These are phyloP conservation scores for Luffa acutangula DNA, from an alignment of 306 rosid genomes.

Conservation along the genomic window DNA sequence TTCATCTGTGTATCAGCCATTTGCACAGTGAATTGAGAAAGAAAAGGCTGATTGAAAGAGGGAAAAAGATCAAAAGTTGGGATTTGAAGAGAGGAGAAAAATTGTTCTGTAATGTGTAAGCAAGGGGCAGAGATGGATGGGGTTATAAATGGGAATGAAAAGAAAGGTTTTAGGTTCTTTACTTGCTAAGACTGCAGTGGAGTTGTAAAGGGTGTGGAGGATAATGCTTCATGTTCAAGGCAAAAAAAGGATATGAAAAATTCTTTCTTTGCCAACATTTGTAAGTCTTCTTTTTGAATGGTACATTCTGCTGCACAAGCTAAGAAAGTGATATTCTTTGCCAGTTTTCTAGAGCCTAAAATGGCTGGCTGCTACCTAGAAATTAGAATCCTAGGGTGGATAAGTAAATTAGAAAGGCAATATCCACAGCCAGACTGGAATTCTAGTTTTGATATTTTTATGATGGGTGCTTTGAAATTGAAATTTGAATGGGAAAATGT, in stretches of 20 bases:
- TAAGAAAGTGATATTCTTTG: constrained; percentile 38
- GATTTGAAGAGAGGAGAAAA: neutral
- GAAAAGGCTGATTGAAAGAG: constrained; percentile 2
- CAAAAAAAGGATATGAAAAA: constrained; percentile 30
- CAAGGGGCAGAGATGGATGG: neutral
- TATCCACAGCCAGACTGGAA: neutral
- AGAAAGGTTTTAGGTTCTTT: constrained; percentile 53
- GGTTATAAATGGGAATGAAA: constrained; percentile 14
- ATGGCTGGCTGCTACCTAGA: neutral
- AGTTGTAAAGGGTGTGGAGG: constrained; percentile 39
- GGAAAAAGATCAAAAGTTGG: constrained; percentile 8
- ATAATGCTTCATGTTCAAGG: constrained; percentile 56
- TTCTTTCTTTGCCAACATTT: constrained; percentile 46
- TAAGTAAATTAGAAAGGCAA: neutral
- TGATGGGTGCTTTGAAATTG: neutral
- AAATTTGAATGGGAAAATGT: neutral
- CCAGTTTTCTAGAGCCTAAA: neutral
- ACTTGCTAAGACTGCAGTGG: constrained; percentile 60
- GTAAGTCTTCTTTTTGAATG: constrained; percentile 15
- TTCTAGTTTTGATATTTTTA: neutral
- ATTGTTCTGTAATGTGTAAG: constrained; percentile 9
- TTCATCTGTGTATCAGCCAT: constrained; percentile 67
- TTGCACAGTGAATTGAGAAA: neutral
- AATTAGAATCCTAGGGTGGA: neutral
- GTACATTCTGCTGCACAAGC: constrained; percentile 16